Conservation (phyloP, 208 protist species). For the Naegleria gruberi region DNA sequence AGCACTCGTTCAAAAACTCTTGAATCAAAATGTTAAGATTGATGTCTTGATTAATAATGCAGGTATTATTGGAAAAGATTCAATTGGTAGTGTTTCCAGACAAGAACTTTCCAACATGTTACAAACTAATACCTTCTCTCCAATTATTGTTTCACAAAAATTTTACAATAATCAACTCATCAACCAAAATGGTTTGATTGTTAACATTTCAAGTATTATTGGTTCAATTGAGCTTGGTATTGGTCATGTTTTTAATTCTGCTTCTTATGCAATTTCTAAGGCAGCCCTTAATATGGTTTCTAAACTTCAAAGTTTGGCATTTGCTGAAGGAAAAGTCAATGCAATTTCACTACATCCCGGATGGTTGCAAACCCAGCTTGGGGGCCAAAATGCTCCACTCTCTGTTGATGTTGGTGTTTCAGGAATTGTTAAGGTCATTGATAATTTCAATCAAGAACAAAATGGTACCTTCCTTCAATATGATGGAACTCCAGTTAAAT, state of each 20-base stretch:
- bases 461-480: neutral
- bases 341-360: neutral
- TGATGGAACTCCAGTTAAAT: neutral
- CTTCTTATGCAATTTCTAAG: neutral
- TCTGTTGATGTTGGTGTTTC: neutral
- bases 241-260: neutral
- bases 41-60: neutral
- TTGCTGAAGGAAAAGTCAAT: neutral
- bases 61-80: neutral
- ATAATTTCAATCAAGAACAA: neutral
- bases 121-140: neutral
- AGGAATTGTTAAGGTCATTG: neutral
- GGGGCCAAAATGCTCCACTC: neutral
- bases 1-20: neutral
- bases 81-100: neutral
- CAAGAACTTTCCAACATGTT: neutral
- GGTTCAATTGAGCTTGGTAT: neutral
- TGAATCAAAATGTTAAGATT: neutral
- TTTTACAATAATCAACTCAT: neutral
- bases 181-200: neutral
- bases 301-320: neutral
- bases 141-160: neutral
- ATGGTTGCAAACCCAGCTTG: neutral
- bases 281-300: neutral
- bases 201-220: neutral